A percentile compares a stretch with the other conserved stretches of the same genome.
Conservation (phyloP, 192 early-diverging fungal species). For the Pilaira anomala region DNA sequence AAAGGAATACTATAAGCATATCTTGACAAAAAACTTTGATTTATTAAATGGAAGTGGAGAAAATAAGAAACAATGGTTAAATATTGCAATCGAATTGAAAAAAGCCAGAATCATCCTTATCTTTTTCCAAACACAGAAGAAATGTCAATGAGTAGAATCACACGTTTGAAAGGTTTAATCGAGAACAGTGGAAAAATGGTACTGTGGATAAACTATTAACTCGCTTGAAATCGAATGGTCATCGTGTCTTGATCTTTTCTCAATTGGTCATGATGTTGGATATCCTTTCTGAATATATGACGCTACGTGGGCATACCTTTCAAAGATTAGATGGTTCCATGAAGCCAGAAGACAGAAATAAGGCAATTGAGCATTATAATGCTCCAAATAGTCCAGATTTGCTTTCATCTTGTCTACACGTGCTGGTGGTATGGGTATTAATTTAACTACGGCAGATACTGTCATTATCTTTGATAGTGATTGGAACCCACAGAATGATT, state of each 20-base stretch:
- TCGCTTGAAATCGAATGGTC: conserved; percentile 83
- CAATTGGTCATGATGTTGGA: conserved; percentile 98
- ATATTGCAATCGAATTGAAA: conserved; percentile 95
- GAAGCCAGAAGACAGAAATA: conserved; percentile 83
- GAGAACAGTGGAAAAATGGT: conserved; percentile 98
- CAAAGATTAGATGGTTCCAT: conserved; percentile 95
- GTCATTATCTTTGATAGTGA: conserved; percentile 95
- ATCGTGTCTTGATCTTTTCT: conserved; percentile 97
- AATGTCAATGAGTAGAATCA: conserved; percentile 55
- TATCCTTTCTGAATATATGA: conserved; percentile 93
- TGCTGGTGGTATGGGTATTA: conserved; percentile 96
- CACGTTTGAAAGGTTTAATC: conserved; percentile 79
- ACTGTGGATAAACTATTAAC: conserved; percentile 89
- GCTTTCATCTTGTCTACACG: conserved; percentile 95
- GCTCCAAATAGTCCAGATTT: conserved; percentile 91
- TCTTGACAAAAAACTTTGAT: conserved; percentile 90
- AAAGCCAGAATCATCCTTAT: conserved; percentile 97
- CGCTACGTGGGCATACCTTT: conserved; percentile 78
- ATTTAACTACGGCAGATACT: conserved; percentile 94
- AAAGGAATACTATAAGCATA: conserved; percentile 91
- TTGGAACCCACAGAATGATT: conserved; percentile 96
- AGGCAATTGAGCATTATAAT: conserved; percentile 97
- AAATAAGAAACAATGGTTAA: conserved; percentile 77
- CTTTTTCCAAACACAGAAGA: conserved; percentile 80
- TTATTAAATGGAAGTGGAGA: conserved; percentile 61